Evolutionary conservation across 139 green algal species (phyloP).

Genomic region (Mesotaenium endlicherianum): DNA sequence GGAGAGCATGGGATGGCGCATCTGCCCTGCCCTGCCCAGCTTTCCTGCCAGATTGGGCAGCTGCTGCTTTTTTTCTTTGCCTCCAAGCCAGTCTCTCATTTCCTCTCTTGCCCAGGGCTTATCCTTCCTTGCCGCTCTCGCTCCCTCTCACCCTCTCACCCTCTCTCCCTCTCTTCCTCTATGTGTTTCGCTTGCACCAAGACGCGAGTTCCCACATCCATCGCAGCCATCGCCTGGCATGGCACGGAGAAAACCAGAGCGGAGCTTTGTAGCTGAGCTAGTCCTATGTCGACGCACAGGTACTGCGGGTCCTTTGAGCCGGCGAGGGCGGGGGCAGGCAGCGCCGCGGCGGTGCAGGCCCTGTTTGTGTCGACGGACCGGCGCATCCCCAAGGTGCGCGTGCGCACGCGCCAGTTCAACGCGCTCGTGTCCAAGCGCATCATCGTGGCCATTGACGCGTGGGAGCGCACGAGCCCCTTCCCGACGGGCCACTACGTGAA

Average conservation of each 20-base stretch:
- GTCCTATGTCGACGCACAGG: slow-evolving; percentile 1
- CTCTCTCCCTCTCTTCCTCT: neutral
- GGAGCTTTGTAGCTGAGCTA: no score
- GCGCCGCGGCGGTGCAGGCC: neutral
- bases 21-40: no score
- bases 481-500: slow-evolving; percentile 60
- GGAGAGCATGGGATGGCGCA: no score
- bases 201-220: no score
- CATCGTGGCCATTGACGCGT: slow-evolving; percentile 60
- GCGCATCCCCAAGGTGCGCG: slow-evolving; percentile 59
- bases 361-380: slow-evolving; percentile 52
- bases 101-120: no score
- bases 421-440: slow-evolving; percentile 55
- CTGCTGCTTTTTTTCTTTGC: no score
- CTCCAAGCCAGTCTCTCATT: no score
- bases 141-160: neutral
- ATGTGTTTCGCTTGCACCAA: no score
- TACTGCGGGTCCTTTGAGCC: slow-evolving; percentile 45
- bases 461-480: slow-evolving; percentile 41
- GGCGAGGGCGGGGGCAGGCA: neutral
- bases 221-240: no score
- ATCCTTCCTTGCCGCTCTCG: neutral
- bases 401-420: slow-evolving; percentile 76
- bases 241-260: no score
- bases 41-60: no score